Base-by-base conservation (phyloP, 148 eudicot species). In the Cornus kousa region DNA sequence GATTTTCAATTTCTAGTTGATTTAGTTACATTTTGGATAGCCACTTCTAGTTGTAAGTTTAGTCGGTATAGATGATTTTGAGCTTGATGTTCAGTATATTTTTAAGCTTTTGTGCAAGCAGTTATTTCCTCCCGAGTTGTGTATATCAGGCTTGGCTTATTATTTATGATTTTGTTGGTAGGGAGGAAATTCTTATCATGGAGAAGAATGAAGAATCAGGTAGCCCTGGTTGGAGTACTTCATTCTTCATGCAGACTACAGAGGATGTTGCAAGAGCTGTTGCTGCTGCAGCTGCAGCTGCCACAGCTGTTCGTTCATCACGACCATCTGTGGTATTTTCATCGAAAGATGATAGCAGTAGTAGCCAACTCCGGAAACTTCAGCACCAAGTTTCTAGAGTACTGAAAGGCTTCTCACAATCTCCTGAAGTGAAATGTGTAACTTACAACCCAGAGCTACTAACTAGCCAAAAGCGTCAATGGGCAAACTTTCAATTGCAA, bases 401-500 rank as follows among this genome's bases (percentile, higher is more conserved):
- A 40, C 78, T 97, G 35, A 92, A 88, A 83, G 99, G 99, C 78
- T 87, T 92, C 32, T 92, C 99, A 71, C 84, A 85, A 68, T 87
- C 97, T 39, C 78, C 93, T 40, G 94, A 94, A 83, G 88, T 84
- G 84, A 91, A 75, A 86, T 86, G 81, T 79, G 75, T 83, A 80
- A 78, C 77, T 60, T 97, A 94, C 80, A 97, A 97, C 80, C 98
- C 98, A 10, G 99, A 97, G 89, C 88, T 94, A 78, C 79, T 97
- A 80, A 97, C 99, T 64, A 97, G 90, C 84, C 98, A 90, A 84
- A 97, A 97, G 86, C 98, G 98, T 78, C 98, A 94, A 84, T 97
- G 99, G 99, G 96, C 99, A 50, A 92, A 85, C 83, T 91, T 92
- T 85, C 99, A 97, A 71, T 79, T 85, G 80, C 92, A 86, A 78